Conservation (phyloP, 1,284 basidiomycete species). For the Boletus smithii region DNA sequence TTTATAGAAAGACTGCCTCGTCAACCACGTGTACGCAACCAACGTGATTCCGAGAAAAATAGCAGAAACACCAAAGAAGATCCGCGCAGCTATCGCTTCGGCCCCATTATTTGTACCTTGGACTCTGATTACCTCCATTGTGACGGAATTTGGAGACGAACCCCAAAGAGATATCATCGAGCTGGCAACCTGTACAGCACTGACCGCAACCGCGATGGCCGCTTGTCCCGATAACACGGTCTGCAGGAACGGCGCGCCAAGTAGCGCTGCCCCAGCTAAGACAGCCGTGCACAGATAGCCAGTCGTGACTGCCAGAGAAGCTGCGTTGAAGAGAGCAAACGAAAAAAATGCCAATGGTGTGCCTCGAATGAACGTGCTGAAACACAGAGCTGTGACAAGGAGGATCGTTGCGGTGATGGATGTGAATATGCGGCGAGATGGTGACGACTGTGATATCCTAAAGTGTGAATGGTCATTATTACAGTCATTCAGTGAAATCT, state of each 20-base stretch:
- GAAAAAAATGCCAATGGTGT: slow-evolving; percentile 56
- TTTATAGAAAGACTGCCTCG: slow-evolving; percentile 56
- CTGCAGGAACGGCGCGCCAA: slow-evolving; percentile 67
- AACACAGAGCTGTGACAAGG: slow-evolving; percentile 53
- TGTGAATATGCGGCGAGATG: slow-evolving; percentile 48
- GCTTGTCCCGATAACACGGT: slow-evolving; percentile 74
- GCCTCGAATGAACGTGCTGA: slow-evolving; percentile 58
- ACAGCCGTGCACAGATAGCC: slow-evolving; percentile 69
- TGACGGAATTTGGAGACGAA: slow-evolving; percentile 30
- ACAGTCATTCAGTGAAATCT: background rate
- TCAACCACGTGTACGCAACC: slow-evolving; percentile 53
- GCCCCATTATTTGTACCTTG: slow-evolving; percentile 38
- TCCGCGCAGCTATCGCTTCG: slow-evolving; percentile 62
- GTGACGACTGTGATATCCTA: slow-evolving; percentile 35
- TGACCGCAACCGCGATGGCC: slow-evolving; percentile 71
- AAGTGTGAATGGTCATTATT: slow-evolving; percentile 31
- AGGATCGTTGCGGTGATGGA: slow-evolving; percentile 43
- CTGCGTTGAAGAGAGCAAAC: slow-evolving; percentile 59
- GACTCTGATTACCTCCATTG: background rate
- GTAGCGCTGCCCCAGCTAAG: slow-evolving; percentile 68
- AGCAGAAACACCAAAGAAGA: slow-evolving; percentile 70
- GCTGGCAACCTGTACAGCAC: slow-evolving; percentile 66
- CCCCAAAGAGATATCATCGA: slow-evolving; percentile 53
- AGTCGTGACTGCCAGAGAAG: slow-evolving; percentile 53
- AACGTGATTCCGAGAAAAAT: slow-evolving; percentile 56